Percentiles rank a stretch among this genome's conserved stretches.
These are phyloP conservation scores for Sclerotinia spermophila DNA, from an alignment of 2,329 filamentous ascomycete genomes.

Conservation along the genomic window DNA sequence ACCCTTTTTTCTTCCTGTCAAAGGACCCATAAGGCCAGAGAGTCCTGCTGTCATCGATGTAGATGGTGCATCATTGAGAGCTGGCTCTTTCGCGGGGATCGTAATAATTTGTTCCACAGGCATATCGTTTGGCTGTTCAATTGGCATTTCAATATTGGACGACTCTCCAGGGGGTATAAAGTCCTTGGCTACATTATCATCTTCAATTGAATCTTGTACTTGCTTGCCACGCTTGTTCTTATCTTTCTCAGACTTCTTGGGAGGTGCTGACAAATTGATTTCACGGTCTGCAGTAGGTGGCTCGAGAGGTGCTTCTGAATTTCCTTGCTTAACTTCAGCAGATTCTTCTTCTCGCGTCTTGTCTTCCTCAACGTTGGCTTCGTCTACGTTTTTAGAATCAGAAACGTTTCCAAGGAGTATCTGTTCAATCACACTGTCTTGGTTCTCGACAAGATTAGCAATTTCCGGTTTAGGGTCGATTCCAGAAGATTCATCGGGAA, in stretches of 20 bases:
- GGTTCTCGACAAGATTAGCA: background rate
- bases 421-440: background rate
- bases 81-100: background rate
- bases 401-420: background rate
- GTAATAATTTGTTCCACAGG: constrained; percentile 14
- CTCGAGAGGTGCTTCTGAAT: background rate
- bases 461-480: background rate
- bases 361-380: background rate
- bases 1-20: constrained; percentile 15
- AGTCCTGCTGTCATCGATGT: constrained; percentile 14
- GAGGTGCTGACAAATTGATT: background rate
- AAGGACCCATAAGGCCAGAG: background rate
- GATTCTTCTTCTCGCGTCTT: background rate
- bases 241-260: constrained; percentile 31
- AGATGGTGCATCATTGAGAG: background rate
- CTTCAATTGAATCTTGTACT: constrained; percentile 12
- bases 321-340: background rate
- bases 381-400: background rate
- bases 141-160: background rate
- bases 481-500: background rate
- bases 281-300: background rate
- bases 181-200: background rate
- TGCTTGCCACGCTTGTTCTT: constrained; percentile 18
- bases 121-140: background rate
- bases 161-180: background rate